phyloP scores from a whole-genome alignment of 805 yeast species.

The Cyberlindnera veronae region DNA sequence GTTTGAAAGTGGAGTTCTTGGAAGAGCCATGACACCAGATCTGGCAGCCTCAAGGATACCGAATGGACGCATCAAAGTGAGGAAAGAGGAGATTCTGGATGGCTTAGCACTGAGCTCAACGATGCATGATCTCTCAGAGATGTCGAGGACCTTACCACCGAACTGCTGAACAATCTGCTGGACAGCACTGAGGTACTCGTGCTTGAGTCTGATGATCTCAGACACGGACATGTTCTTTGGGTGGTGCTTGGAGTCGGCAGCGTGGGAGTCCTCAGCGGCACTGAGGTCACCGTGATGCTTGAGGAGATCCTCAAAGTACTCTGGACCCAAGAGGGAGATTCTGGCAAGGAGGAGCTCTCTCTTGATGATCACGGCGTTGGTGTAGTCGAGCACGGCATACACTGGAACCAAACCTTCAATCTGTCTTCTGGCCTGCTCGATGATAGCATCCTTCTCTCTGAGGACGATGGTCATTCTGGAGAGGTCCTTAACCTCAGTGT shows the following conservation, averaged over 20 bases:
- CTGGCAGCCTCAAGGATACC: constrained; percentile 96
- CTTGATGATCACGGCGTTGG: constrained; percentile 83
- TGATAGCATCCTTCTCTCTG: constrained; percentile 91
- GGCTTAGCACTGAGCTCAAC: constrained; percentile 96
- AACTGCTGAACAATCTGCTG: constrained; percentile 77
- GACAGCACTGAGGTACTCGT: constrained; percentile 81
- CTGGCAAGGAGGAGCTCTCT: constrained; percentile 91
- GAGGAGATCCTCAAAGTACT: constrained; percentile 91
- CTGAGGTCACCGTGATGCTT: constrained; percentile 62
- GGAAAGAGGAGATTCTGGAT: constrained; percentile 78
- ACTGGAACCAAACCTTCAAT: constrained; percentile 97
- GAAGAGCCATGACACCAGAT: constrained; percentile 98
- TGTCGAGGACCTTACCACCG: constrained; percentile 91
- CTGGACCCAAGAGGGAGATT: constrained; percentile 94
- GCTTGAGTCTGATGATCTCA: constrained; percentile 92
- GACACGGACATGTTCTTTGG: constrained; percentile 88
- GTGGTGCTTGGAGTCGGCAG: constrained; percentile 51
- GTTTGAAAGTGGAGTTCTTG: constrained; percentile 83
- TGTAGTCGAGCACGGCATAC: constrained; percentile 94
- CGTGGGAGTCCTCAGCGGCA: constrained; percentile 28
- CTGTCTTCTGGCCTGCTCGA: constrained; percentile 97
- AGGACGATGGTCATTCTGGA: constrained; percentile 96
- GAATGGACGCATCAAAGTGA: constrained; percentile 88
- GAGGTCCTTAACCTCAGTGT: constrained; percentile 91
- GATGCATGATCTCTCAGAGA: constrained; percentile 88